Evolutionary conservation across 2,329 filamentous ascomycete species (phyloP).

Genomic region (Chrysoporthe austroafricana): DNA sequence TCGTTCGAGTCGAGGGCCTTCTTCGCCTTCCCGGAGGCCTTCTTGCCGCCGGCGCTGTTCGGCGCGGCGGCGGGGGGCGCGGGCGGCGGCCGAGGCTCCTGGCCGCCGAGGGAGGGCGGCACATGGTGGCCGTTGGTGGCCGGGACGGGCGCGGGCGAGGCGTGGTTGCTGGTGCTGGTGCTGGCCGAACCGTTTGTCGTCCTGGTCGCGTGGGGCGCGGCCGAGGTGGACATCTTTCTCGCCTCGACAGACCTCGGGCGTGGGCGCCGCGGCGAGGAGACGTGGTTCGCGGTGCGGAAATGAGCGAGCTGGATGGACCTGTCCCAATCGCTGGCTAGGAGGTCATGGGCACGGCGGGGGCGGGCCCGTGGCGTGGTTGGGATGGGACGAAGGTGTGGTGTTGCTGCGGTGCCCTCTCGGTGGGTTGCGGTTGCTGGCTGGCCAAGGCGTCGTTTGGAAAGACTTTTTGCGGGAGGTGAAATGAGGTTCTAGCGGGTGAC

Average conservation of each 20-base stretch:
- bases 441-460: constrained; percentile 6
- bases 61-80: constrained; percentile 52
- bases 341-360: constrained; percentile 22
- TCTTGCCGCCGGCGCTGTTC: constrained; percentile 67
- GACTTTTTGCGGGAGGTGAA: constrained; percentile 17
- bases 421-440: background rate
- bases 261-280: constrained; percentile 7
- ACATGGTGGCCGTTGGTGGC: constrained; percentile 39
- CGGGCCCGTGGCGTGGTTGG: constrained; percentile 20
- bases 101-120: constrained; percentile 32
- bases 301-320: constrained; percentile 19
- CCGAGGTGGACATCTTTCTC: constrained; percentile 25
- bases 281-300: background rate
- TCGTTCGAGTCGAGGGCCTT: constrained; percentile 85
- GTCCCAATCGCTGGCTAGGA: constrained; percentile 13
- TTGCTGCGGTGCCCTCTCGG: background rate
- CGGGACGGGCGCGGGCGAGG: constrained; percentile 30
- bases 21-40: constrained; percentile 75
- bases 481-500: constrained; percentile 20
- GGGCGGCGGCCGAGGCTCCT: constrained; percentile 48
- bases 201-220: constrained; percentile 20
- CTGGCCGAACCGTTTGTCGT: constrained; percentile 22
- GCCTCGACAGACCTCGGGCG: background rate
- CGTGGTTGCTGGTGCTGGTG: constrained; percentile 32
- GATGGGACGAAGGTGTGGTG: constrained; percentile 13